Conservation (phyloP, 305 asterid species). For the Caryopteris hybrid region DNA sequence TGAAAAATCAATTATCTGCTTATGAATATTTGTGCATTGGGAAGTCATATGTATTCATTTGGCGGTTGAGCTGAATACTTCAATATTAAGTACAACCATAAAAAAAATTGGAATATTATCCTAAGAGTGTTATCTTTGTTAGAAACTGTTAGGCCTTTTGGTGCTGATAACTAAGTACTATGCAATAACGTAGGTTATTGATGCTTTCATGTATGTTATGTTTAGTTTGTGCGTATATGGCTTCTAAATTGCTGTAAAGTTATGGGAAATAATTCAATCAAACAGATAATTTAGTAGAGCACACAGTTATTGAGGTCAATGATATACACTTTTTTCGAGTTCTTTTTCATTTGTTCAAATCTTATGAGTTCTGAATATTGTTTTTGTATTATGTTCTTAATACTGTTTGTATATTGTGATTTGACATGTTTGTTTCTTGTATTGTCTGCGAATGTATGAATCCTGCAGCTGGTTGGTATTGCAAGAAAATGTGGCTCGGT, state of each 20-base stretch:
- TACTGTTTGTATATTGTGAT: neutral
- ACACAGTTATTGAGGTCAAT: neutral
- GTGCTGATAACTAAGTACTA: neutral
- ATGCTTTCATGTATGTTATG: neutral
- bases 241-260: neutral
- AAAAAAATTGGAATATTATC: neutral
- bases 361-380: neutral
- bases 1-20: neutral
- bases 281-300: neutral
- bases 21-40: neutral
- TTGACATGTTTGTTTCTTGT: conserved; percentile 23
- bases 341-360: neutral
- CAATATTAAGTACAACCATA: neutral
- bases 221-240: neutral
- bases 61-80: neutral
- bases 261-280: neutral
- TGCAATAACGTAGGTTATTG: neutral
- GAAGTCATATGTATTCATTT: neutral
- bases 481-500: conserved; percentile 79
- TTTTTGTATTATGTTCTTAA: neutral
- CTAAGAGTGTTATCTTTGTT: neutral
- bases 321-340: neutral
- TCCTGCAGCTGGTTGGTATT: conserved; percentile 67
- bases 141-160: neutral
- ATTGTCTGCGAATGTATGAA: conserved; percentile 23